Conservation (phyloP, 208 protist species). For the Trichomonas vaginalis region DNA sequence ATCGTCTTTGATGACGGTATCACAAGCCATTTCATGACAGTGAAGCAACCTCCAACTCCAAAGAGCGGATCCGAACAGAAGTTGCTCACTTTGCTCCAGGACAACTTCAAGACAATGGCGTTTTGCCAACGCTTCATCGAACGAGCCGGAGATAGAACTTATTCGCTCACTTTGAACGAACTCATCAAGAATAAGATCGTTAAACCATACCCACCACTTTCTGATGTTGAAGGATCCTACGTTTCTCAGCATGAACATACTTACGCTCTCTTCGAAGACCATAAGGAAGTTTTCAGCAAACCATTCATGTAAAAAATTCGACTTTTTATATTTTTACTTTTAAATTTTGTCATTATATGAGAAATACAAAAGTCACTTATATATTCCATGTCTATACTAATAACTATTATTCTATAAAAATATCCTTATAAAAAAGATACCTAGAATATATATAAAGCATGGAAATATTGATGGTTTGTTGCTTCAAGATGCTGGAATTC, state of each 20-base stretch:
- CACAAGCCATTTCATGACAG: conserved; percentile 76
- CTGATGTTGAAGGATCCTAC: conserved; percentile 79
- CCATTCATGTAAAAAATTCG: background rate
- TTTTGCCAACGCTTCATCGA: conserved; percentile 27
- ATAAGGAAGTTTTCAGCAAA: conserved; percentile 9
- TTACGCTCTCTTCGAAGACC: background rate
- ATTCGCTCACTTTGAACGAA: conserved; percentile 55
- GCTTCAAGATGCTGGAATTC: too few species aligned
- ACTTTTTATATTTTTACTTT: too few species aligned
- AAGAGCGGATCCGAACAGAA: conserved; percentile 52
- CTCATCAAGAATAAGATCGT: conserved; percentile 59
- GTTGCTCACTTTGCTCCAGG: conserved; percentile 66
- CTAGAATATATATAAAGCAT: too few species aligned
- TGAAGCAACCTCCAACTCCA: conserved; percentile 53
- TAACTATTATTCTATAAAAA: too few species aligned
- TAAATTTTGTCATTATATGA: too few species aligned
- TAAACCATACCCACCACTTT: conserved; percentile 79
- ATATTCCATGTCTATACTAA: too few species aligned
- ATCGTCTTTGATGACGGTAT: background rate
- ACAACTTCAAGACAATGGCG: conserved; percentile 69
- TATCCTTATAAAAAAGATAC: too few species aligned
- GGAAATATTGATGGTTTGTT: too few species aligned
- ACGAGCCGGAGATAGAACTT: conserved; percentile 58
- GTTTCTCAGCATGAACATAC: conserved; percentile 71
- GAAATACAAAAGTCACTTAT: too few species aligned